Conservation (phyloP, 2,329 filamentous ascomycete species). For the Remersonia thermophila region DNA sequence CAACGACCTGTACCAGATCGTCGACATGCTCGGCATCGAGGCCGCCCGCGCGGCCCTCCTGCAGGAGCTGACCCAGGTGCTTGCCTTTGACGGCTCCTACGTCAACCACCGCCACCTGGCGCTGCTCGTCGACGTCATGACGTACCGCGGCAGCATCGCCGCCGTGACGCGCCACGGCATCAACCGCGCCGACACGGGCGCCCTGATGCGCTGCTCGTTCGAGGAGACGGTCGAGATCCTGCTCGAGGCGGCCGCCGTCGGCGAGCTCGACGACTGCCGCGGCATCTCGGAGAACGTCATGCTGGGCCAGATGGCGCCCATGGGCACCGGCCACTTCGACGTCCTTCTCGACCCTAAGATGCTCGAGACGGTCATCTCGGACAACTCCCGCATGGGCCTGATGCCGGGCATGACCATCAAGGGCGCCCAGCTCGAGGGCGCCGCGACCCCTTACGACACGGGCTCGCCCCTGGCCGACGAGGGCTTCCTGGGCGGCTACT, state of each 20-base stretch:
- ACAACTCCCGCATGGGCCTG: conserved; percentile 75
- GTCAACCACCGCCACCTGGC: conserved; percentile 98
- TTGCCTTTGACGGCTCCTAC: conserved; percentile 98
- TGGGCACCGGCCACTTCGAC: conserved; percentile 94
- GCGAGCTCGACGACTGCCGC: conserved; percentile 93
- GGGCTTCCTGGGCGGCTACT: conserved; percentile 47
- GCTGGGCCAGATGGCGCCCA: conserved; percentile 90
- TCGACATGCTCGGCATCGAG: conserved; percentile 93
- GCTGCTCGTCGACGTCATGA: conserved; percentile 95
- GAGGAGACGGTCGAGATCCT: conserved; percentile 98
- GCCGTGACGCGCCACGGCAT: conserved; percentile 97
- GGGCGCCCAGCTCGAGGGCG: conserved; percentile 63
- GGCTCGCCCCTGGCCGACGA: conserved; percentile 67
- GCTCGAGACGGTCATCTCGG: conserved; percentile 87
- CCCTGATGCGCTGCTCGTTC: conserved; percentile 98
- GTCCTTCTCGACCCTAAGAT: conserved; percentile 88
- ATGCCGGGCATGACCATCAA: conserved; percentile 71
- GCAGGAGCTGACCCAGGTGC: conserved; percentile 77
- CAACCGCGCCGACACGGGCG: conserved; percentile 94
- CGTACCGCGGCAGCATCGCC: conserved; percentile 82
- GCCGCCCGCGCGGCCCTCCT: conserved; percentile 79
- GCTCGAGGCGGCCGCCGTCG: conserved; percentile 84
- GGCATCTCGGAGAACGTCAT: conserved; percentile 99
- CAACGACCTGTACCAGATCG: conserved; percentile 90
- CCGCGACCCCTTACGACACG: conserved; percentile 87